Evolutionary conservation across 2,329 filamentous ascomycete genomes (phyloP).

Genomic region (Aspergillus nomiae): DNA sequence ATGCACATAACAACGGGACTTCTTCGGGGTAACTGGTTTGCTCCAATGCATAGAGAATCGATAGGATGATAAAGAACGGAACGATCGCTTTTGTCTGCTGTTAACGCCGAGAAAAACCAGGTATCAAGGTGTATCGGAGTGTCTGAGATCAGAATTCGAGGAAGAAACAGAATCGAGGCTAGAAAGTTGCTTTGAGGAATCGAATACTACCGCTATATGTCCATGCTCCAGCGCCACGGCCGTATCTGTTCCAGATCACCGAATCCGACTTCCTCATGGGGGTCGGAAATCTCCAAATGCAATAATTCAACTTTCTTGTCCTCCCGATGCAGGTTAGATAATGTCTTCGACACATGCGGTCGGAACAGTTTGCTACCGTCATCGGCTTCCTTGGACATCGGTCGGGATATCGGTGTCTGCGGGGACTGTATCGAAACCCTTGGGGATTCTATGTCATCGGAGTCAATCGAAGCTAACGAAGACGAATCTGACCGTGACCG

Average conservation of each 20-base stretch:
- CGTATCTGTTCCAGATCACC: constrained; percentile 38
- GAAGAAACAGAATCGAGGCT: background rate
- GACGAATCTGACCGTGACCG: constrained; percentile 36
- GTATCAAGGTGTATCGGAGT: background rate
- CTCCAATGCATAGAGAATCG: constrained; percentile 9
- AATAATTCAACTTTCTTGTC: constrained; percentile 38
- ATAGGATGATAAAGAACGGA: constrained; percentile 3
- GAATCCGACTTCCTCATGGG: constrained; percentile 30
- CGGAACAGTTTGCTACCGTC: constrained; percentile 33
- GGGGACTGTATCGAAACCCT: constrained; percentile 34
- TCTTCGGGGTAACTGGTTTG: constrained; percentile 3
- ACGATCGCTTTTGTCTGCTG: constrained; percentile 15
- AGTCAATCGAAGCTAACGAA: constrained; percentile 30
- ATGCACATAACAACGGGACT: constrained; percentile 11
- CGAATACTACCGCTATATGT: constrained; percentile 33
- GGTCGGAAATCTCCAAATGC: constrained; percentile 40
- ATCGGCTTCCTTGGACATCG: constrained; percentile 38
- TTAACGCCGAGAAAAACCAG: constrained; percentile 14
- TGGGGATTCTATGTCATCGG: constrained; percentile 27
- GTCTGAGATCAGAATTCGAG: constrained; percentile 4
- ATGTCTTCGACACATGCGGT: constrained; percentile 33
- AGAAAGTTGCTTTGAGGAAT: background rate
- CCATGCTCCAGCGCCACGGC: constrained; percentile 48
- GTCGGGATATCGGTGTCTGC: constrained; percentile 39
- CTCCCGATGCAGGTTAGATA: constrained; percentile 35